Conservation (phyloP, 495 filamentous ascomycete species). For the Acidomyces sp. region DNA sequence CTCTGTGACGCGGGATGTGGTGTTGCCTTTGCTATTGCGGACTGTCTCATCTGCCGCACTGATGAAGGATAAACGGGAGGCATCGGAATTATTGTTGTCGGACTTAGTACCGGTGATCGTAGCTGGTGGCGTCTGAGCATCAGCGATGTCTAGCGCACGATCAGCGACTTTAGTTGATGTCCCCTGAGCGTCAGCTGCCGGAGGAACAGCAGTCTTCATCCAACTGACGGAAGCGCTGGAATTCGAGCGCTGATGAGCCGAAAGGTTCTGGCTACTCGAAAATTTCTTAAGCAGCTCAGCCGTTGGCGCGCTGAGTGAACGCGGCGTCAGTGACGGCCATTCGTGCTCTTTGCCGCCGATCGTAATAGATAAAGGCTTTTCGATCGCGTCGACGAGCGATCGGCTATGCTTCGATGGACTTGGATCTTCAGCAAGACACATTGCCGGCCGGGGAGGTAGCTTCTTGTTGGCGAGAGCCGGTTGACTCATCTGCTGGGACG, state of each 20-base stretch:
- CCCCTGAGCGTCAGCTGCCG: not conserved
- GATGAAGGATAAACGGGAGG: no score
- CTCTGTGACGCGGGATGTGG: no score
- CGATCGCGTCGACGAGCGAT: constrained; percentile 11
- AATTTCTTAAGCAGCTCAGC: not conserved
- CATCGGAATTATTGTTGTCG: no score
- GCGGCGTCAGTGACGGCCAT: constrained; percentile 11
- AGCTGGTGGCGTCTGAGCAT: not conserved
- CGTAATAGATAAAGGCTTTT: constrained; percentile 6
- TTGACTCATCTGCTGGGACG: no score
- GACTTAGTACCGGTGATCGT: no score
- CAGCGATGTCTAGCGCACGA: not conserved
- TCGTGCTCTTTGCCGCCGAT: constrained; percentile 1
- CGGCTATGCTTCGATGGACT: constrained; percentile 11
- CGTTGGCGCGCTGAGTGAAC: not conserved
- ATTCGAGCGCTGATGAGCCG: not conserved
- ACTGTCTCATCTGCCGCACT: constrained; percentile 1
- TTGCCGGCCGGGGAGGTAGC: constrained; percentile 12
- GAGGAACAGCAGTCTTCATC: no score
- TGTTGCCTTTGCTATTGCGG: no score
- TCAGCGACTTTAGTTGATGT: not conserved
- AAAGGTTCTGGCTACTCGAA: not conserved
- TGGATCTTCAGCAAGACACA: not conserved
- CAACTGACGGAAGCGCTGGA: no score
- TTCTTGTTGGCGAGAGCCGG: constrained; percentile 13